Conservation (phyloP, 768 basidiomycete genomes). For the Harrya chromipes region DNA sequence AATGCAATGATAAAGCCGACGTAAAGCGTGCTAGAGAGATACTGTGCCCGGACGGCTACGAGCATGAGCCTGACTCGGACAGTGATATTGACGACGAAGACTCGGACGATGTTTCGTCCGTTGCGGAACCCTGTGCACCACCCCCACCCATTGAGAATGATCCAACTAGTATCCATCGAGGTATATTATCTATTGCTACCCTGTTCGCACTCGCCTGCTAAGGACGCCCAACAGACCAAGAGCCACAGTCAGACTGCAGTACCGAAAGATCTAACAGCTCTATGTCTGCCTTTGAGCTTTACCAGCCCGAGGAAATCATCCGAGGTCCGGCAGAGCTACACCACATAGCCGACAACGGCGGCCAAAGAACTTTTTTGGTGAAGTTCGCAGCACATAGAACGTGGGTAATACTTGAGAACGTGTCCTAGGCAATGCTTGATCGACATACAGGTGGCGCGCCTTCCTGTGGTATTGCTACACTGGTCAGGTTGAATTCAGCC, state of each 20-base stretch:
- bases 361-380: neutral
- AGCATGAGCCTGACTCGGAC: conserved; percentile 18
- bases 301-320: neutral
- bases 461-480: conserved; percentile 20
- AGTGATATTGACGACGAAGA: conserved; percentile 28
- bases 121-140: neutral
- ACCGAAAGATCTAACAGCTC: neutral
- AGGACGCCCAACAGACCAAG: neutral
- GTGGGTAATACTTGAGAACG: neutral
- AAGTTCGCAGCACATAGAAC: conserved; percentile 13
- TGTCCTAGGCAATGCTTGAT: neutral
- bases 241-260: neutral
- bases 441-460: conserved; percentile 10
- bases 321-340: too few relatives aligned
- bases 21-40: conserved; percentile 1
- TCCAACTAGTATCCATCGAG: neutral
- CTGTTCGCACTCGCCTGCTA: neutral
- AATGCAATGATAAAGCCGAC: neutral
- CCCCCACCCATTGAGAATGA: neutral
- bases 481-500: conserved; percentile 10
- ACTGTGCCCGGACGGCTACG: conserved; percentile 8
- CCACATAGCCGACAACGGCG: too few relatives aligned
- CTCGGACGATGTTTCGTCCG: neutral
- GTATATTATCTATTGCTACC: neutral
- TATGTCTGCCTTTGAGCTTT: conserved; percentile 8